Evolutionary conservation across 1,284 basidiomycete species (phyloP).

Genomic region (Pholiota adiposa): DNA sequence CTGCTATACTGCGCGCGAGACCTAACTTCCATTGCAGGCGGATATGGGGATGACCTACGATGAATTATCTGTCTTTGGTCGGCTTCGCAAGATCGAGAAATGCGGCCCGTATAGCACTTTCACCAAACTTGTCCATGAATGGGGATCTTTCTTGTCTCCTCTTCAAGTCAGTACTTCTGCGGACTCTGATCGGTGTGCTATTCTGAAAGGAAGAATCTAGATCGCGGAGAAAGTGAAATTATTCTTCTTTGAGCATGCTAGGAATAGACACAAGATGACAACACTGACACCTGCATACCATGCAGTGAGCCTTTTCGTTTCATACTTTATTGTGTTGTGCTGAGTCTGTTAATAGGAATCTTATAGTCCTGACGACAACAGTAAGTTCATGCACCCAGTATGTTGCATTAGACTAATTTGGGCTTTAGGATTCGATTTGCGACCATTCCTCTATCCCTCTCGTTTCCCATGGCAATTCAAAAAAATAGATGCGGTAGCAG

Average conservation of each 20-base stretch:
- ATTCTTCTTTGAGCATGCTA: slow-evolving; percentile 97
- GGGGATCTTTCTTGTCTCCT: slow-evolving; percentile 85
- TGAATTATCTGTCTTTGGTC: slow-evolving; percentile 92
- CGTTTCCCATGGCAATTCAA: slow-evolving; percentile 96
- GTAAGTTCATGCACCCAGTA: slow-evolving; percentile 66
- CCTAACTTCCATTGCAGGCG: slow-evolving; percentile 50
- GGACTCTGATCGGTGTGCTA: not conserved
- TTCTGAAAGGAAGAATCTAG: slow-evolving; percentile 43
- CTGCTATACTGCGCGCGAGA: not conserved
- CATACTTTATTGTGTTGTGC: not conserved
- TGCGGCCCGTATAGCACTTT: slow-evolving; percentile 98
- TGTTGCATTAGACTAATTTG: slow-evolving; percentile 12
- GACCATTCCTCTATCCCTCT: slow-evolving; percentile 95
- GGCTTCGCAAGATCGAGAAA: slow-evolving; percentile 95
- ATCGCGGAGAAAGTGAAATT: slow-evolving; percentile 97
- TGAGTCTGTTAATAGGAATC: slow-evolving; percentile 66
- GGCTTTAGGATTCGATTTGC: slow-evolving; percentile 84
- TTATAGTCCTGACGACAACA: slow-evolving; percentile 96
- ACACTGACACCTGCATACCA: slow-evolving; percentile 97
- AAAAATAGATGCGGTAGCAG: slow-evolving; percentile 89
- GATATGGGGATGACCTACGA: slow-evolving; percentile 99
- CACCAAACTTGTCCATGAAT: slow-evolving; percentile 91
- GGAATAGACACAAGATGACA: slow-evolving; percentile 99
- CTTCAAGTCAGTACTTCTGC: slow-evolving; percentile 58
- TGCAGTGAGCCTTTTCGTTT: slow-evolving; percentile 61